A percentile compares a stretch with the other conserved stretches of the same genome.
Evolutionary conservation across 352 stramenopile species (phyloP).

Genomic region (Pythium aphanidermatum): DNA sequence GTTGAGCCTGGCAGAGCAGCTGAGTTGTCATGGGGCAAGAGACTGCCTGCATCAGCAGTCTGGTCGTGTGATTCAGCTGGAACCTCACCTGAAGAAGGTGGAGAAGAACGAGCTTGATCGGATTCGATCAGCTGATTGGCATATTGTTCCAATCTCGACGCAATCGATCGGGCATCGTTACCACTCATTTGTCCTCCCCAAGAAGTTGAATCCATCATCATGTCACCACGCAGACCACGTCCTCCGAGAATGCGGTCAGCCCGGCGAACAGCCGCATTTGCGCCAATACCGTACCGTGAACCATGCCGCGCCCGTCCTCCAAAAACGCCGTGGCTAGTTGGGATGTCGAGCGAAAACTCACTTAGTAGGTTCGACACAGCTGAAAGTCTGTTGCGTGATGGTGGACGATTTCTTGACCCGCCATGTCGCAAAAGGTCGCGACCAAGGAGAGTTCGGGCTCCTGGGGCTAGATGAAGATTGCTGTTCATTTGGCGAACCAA

Average conservation of each 20-base stretch:
- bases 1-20: too few species aligned
- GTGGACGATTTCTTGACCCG: slow-evolving; percentile 41
- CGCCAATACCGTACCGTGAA: slow-evolving; percentile 19
- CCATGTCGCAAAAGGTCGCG: slow-evolving; percentile 43
- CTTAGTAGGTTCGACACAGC: slow-evolving; percentile 72
- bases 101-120: too few species aligned
- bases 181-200: slow-evolving; percentile 25
- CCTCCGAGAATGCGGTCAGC: slow-evolving; percentile 35
- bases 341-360: slow-evolving; percentile 79
- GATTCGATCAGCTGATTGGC: slow-evolving; percentile 46
- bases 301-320: too few species aligned
- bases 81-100: too few species aligned
- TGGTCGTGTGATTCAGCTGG: too few species aligned
- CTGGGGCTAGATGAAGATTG: slow-evolving; percentile 38
- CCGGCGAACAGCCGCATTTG: slow-evolving; percentile 23
- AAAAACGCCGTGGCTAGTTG: slow-evolving; percentile 33
- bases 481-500: slow-evolving; percentile 72
- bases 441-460: slow-evolving; percentile 18
- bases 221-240: slow-evolving; percentile 29
- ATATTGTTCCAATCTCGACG: slow-evolving; percentile 68
- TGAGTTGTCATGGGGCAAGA: too few species aligned
- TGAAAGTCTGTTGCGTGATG: slow-evolving; percentile 58
- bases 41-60: too few species aligned
- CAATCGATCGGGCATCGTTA: slow-evolving; percentile 55
- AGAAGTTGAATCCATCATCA: not conserved